Evolutionary conservation across 495 filamentous ascomycete genomes (phyloP).

Genomic region (Beverwykella pulmonaria): DNA sequence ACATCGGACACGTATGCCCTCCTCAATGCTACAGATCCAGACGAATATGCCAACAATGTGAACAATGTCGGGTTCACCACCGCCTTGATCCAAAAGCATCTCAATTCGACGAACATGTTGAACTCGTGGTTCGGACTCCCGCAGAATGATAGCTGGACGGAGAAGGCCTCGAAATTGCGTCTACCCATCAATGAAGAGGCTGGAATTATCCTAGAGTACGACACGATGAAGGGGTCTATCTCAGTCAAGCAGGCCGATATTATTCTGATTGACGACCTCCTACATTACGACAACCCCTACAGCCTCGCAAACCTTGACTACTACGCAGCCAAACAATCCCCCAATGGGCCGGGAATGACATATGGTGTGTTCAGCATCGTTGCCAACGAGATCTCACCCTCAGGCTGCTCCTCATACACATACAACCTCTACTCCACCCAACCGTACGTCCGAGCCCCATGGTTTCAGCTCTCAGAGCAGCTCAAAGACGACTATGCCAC

Average conservation of each 20-base stretch:
- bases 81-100: constrained; percentile 62
- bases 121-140: constrained; percentile 59
- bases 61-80: constrained; percentile 76
- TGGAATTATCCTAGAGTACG: constrained; percentile 72
- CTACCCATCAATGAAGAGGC: constrained; percentile 46
- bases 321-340: constrained; percentile 66
- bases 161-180: constrained; percentile 43
- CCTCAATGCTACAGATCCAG: constrained; percentile 78
- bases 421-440: constrained; percentile 61
- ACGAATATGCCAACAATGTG: constrained; percentile 73
- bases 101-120: constrained; percentile 60
- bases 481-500: constrained; percentile 62
- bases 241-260: constrained; percentile 69
- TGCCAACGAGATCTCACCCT: constrained; percentile 60
- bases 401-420: constrained; percentile 65
- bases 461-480: constrained; percentile 70
- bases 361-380: constrained; percentile 67
- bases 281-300: constrained; percentile 60
- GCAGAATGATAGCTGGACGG: constrained; percentile 47
- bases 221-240: constrained; percentile 63
- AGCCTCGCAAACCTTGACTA: constrained; percentile 63
- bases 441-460: constrained; percentile 60
- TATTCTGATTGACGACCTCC: constrained; percentile 61
- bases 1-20: constrained; percentile 53
- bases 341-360: constrained; percentile 67